Evolutionary conservation across 2,329 filamentous ascomycete genomes (phyloP), one percentile per base, ranked within the genome.

Genomic region (Eurotiales sp.): DNA sequence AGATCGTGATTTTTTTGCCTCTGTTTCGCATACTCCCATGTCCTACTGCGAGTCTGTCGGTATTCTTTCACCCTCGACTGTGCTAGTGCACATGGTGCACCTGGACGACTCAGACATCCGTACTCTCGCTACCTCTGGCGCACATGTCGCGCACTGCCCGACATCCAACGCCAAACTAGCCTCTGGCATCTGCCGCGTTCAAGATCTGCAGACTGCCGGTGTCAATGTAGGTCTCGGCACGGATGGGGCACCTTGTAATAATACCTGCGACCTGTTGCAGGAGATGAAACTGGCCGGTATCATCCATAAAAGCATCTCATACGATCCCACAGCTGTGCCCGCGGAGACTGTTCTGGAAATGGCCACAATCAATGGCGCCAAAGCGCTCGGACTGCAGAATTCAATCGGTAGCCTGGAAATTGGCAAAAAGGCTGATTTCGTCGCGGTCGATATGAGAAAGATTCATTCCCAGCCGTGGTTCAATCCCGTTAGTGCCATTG

Each of bases 201-300:
- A 76, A 0, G 69, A 74, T 22, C 64, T 80, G 59, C 61, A 77
- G 19, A 53, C 59, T 0, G 66, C 64, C 0, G 67, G 68, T 0
- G 70, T 80, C 5, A 79, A 77, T 53, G 70, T 80, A 6, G 64
- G 66, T 0, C 62, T 80, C 0, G 78, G 77, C 0, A 80, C 77
- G 0, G 77, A 81, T 57, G 77, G 77, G 0, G 77, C 77, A 0
- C 77, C 77, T 0, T 80, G 77, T 59, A 75, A 76, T 30, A 79
- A 79, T 55, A 72, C 72, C 6, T 77, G 76, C 59, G 76, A 79
- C 54, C 70, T 80, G 61, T 59, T 80, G 15, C 74, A 74, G 43
- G 77, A 80, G 62, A 79, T 79, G 75, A 75, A 76, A 45, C 64
- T 79, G 0, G 75, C 77, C 0, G 72, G 69, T 0, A 73, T 79